Evolutionary conservation across 2,329 filamentous ascomycete species (phyloP).

Genomic region (Cladophialophora yegresii): DNA sequence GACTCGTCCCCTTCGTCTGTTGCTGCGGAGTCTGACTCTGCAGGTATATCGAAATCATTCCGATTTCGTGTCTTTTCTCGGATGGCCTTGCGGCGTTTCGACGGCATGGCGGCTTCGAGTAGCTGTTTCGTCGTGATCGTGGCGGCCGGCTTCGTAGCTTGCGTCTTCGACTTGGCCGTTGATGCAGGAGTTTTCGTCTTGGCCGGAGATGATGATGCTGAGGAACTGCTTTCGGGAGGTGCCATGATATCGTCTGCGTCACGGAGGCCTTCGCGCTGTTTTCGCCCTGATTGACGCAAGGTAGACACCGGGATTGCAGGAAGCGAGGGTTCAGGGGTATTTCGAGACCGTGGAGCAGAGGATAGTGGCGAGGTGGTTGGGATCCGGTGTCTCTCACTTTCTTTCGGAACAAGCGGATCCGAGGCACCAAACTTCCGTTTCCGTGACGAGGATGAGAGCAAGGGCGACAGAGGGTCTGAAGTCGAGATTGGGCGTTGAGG

Average conservation of each 20-base stretch:
- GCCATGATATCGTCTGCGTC: conserved; percentile 34
- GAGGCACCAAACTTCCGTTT: conserved; percentile 34
- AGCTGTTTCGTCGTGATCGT: conserved; percentile 29
- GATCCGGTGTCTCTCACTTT: not conserved
- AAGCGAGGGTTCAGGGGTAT: conserved; percentile 19
- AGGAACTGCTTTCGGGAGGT: conserved; percentile 28
- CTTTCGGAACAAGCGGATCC: conserved; percentile 12
- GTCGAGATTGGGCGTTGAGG: conserved; percentile 5
- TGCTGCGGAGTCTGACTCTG: conserved; percentile 24
- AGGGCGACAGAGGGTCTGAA: conserved; percentile 16
- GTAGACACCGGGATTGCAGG: conserved; percentile 18
- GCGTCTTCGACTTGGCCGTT: conserved; percentile 11
- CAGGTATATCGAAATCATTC: conserved; percentile 32
- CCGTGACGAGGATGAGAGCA: conserved; percentile 27
- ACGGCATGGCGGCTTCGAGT: conserved; percentile 30
- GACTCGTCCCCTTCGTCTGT: conserved; percentile 28
- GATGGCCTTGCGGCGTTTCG: conserved; percentile 17
- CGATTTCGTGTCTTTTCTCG: conserved; percentile 14
- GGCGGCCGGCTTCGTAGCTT: conserved; percentile 14
- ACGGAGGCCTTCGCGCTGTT: conserved; percentile 10
- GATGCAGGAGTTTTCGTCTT: not conserved
- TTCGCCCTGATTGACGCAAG: conserved; percentile 24
- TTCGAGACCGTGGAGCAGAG: not conserved
- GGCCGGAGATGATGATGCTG: conserved; percentile 23
- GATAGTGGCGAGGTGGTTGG: conserved; percentile 2